These are phyloP conservation scores for Thraustochytrium striatum DNA, from an alignment of 352 stramenopile species.

Conservation along the genomic window DNA sequence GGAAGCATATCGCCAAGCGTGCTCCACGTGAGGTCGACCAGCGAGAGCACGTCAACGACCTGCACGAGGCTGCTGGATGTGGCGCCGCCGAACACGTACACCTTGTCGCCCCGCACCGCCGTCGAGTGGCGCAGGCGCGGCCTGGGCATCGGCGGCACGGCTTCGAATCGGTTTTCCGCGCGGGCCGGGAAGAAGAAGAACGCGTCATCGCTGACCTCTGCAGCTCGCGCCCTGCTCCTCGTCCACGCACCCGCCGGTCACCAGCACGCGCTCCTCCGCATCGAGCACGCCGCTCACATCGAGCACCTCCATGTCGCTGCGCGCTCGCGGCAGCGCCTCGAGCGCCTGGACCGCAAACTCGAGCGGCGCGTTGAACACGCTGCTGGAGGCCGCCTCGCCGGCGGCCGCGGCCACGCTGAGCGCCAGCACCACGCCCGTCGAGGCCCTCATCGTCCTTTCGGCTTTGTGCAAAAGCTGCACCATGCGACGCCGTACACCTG, in stretches of 20 bases:
- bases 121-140: neutral
- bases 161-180: neutral
- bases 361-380: neutral
- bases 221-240: neutral
- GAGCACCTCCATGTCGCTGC: neutral
- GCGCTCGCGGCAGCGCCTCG: no score
- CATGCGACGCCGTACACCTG: no score
- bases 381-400: neutral
- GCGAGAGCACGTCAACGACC: slow-evolving; percentile 21
- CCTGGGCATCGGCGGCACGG: neutral
- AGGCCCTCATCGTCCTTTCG: no score
- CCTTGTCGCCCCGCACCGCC: neutral
- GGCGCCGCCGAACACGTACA: neutral
- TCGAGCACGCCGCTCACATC: no score
- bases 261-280: neutral
- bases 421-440: neutral
- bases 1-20: neutral
- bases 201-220: no score
- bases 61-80: neutral
- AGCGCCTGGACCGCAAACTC: neutral
- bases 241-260: neutral
- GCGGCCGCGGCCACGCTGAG: no score
- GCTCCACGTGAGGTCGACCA: neutral
- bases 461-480: no score
- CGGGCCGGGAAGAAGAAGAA: no score